These are phyloP conservation scores for Crithidia fasciculata DNA, from an alignment of 208 protist species.

Conservation along the genomic window DNA sequence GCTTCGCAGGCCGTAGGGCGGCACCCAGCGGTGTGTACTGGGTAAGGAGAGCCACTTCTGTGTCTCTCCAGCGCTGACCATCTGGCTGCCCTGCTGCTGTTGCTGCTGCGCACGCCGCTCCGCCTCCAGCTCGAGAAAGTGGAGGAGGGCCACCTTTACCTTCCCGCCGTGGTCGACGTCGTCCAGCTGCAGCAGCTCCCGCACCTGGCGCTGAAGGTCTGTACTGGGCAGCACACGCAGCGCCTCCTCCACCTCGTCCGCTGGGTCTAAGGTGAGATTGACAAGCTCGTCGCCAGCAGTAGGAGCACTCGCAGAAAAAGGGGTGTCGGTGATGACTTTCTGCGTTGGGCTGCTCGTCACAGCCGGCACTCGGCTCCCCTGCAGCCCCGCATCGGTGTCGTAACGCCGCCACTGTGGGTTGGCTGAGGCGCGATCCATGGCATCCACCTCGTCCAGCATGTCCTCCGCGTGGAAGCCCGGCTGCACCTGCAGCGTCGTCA, in stretches of 20 bases:
- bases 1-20: constrained; percentile 40
- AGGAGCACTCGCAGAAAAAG: neutral
- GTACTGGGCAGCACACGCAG: constrained; percentile 17
- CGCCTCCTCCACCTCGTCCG: constrained; percentile 17
- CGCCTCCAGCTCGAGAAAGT: constrained; percentile 26
- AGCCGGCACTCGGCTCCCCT: neutral
- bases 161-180: constrained; percentile 31
- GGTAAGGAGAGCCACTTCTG: constrained; percentile 9
- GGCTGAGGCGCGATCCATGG: constrained; percentile 1
- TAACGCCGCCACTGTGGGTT: neutral
- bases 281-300: neutral
- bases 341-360: neutral
- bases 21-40: constrained; percentile 36
- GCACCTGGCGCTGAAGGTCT: constrained; percentile 39
- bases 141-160: constrained; percentile 38
- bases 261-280: neutral
- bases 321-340: neutral
- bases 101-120: neutral
- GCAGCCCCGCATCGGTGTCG: neutral
- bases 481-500: constrained; percentile 54
- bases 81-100: no score
- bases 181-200: constrained; percentile 37
- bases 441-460: constrained; percentile 1
- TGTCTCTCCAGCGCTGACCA: neutral
- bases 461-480: neutral